A percentile compares a stretch with the other conserved stretches of the same genome.
phyloP scores from a whole-genome alignment of 257 asterid genomes.

The Petunia secreta region DNA sequence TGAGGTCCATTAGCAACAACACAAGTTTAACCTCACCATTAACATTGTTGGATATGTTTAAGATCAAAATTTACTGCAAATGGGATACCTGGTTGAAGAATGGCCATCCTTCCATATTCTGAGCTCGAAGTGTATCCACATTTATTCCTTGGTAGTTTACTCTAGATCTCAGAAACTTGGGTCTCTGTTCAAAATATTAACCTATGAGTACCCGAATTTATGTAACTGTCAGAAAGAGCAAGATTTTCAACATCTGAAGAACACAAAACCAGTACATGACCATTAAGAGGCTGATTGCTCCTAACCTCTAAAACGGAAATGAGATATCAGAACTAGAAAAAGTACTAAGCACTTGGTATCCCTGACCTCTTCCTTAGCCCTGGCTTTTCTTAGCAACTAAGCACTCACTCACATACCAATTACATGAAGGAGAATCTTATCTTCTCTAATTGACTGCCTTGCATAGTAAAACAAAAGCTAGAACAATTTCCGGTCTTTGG shows the following conservation, averaged over 20 bases:
- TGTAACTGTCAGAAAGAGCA: background rate
- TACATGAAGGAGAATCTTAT: too few species aligned
- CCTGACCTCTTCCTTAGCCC: background rate
- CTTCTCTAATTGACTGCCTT: too few species aligned
- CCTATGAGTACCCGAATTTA: background rate
- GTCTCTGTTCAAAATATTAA: constrained; percentile 59
- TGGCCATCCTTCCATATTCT: constrained; percentile 77
- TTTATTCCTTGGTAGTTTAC: constrained; percentile 77
- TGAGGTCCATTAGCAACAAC: too few species aligned
- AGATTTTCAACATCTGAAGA: background rate
- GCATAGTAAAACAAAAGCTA: too few species aligned
- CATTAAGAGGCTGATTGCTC: background rate
- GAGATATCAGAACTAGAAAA: background rate
- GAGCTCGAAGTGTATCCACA: constrained; percentile 78
- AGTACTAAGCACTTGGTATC: background rate
- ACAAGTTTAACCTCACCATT: too few species aligned
- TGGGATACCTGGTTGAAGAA: constrained; percentile 75
- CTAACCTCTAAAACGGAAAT: too few species aligned
- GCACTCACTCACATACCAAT: background rate
- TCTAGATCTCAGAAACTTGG: constrained; percentile 67
- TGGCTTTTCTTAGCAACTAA: background rate
- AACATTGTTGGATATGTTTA: too few species aligned
- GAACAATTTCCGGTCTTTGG: too few species aligned
- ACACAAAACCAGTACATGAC: constrained; percentile 1
- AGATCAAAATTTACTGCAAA: background rate